phyloP scores from a whole-genome alignment of 257 asterid species.

The Nicotiana paniculata region DNA sequence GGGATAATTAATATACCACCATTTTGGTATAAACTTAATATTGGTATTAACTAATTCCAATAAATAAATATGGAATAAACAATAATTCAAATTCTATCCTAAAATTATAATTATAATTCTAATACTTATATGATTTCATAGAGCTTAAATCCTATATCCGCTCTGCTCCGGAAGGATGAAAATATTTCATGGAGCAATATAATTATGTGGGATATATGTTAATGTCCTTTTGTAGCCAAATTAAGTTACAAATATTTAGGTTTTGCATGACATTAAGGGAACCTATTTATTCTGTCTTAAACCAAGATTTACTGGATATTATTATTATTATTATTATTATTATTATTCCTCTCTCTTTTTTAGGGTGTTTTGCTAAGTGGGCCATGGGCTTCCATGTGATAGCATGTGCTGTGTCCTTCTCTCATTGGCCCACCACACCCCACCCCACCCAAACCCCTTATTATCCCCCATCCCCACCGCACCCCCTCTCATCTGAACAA shows the following conservation, averaged over 20 bases:
- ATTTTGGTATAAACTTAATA: too few relatives aligned
- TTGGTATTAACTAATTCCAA: too few relatives aligned
- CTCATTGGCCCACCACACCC: slow-evolving; percentile 59
- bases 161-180: neutral
- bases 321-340: slow-evolving; percentile 2
- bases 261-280: slow-evolving; percentile 30
- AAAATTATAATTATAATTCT: too few relatives aligned
- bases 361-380: slow-evolving; percentile 53
- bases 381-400: slow-evolving; percentile 76
- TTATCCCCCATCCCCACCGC: neutral
- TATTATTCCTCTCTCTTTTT: slow-evolving; percentile 1
- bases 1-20: too few relatives aligned
- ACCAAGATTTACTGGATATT: neutral
- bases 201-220: slow-evolving; percentile 7
- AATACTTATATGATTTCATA: too few relatives aligned
- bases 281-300: slow-evolving; percentile 16
- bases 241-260: slow-evolving; percentile 34
- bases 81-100: too few relatives aligned
- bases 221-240: slow-evolving; percentile 22
- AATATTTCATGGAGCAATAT: neutral
- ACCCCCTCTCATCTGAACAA: slow-evolving; percentile 29
- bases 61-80: too few relatives aligned
- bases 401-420: slow-evolving; percentile 83
- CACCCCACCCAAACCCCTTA: neutral
- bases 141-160: too few relatives aligned